These are phyloP conservation scores for Coemansia sp. DNA, from an alignment of 192 early-diverging fungal species.

Conservation along the genomic window DNA sequence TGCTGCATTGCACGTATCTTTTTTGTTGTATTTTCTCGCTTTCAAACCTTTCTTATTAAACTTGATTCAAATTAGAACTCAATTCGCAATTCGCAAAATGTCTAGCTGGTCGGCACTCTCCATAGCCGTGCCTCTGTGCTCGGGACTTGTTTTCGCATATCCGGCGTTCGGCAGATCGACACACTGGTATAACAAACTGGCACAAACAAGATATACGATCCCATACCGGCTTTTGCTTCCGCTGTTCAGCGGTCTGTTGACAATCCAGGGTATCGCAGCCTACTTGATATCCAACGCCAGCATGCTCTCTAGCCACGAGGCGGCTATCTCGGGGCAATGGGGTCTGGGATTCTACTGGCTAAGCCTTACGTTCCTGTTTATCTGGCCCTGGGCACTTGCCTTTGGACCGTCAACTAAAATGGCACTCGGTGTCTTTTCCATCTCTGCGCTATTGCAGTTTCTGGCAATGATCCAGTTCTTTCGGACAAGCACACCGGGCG, in stretches of 20 bases:
- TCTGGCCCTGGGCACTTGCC: constrained; percentile 39
- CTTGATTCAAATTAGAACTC: background rate
- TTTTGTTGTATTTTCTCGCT: background rate
- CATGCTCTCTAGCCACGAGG: constrained; percentile 19
- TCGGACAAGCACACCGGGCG: constrained; percentile 22
- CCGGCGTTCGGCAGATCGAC: constrained; percentile 14
- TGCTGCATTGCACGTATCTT: no score
- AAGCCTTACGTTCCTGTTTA: constrained; percentile 30
- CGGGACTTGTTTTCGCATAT: constrained; percentile 29
- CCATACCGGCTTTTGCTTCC: constrained; percentile 29
- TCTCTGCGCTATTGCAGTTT: no score
- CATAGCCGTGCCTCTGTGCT: constrained; percentile 25
- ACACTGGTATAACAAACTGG: constrained; percentile 35
- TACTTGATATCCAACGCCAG: constrained; percentile 35
- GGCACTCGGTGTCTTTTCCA: no score
- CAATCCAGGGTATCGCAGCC: constrained; percentile 30
- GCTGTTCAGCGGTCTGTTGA: constrained; percentile 14
- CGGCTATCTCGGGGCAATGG: constrained; percentile 28
- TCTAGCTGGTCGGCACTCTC: constrained; percentile 38
- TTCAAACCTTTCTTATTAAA: background rate
- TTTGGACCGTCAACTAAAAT: no score
- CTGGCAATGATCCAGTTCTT: constrained; percentile 45
- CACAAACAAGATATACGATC: constrained; percentile 38
- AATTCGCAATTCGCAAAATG: constrained; percentile 15
- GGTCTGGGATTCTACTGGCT: constrained; percentile 48